phyloP scores from a whole-genome alignment of 2,329 filamentous ascomycete species.

The Helminthosporium solani region DNA sequence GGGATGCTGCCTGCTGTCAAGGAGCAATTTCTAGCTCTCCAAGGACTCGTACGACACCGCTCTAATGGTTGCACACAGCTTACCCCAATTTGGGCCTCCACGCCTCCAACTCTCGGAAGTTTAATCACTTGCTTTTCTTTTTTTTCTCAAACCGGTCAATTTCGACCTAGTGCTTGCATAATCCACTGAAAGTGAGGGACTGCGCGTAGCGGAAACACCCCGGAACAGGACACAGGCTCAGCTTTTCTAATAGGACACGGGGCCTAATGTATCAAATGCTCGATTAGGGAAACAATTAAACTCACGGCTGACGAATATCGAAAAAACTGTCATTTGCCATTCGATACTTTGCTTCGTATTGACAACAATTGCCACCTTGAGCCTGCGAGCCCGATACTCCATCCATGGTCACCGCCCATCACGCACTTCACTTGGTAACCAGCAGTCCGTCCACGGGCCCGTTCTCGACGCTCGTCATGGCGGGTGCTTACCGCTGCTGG shows the following conservation, averaged over 20 bases:
- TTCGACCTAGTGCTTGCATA: not conserved
- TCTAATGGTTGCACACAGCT: not conserved
- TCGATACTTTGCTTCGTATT: not conserved
- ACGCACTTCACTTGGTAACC: not conserved
- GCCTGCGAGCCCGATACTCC: not conserved
- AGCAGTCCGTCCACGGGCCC: conserved; percentile 17
- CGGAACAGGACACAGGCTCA: conserved; percentile 4
- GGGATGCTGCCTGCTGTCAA: conserved; percentile 9
- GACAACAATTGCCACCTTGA: not conserved
- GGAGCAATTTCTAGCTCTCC: conserved; percentile 4
- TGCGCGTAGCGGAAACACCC: conserved; percentile 6
- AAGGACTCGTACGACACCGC: not conserved
- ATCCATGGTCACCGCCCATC: not conserved
- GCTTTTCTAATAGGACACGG: no score
- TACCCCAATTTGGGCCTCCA: no score
- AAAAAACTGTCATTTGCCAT: not conserved
- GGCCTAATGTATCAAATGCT: no score
- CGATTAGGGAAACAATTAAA: no score
- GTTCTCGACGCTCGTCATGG: conserved; percentile 9
- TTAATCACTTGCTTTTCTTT: not conserved
- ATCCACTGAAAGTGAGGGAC: not conserved
- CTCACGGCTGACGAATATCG: no score
- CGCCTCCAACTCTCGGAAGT: not conserved
- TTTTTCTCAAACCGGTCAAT: no score
- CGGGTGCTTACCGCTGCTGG: conserved; percentile 21